phyloP scores from a whole-genome alignment of 2,329 filamentous ascomycete species.

The Fusarium longipes region DNA sequence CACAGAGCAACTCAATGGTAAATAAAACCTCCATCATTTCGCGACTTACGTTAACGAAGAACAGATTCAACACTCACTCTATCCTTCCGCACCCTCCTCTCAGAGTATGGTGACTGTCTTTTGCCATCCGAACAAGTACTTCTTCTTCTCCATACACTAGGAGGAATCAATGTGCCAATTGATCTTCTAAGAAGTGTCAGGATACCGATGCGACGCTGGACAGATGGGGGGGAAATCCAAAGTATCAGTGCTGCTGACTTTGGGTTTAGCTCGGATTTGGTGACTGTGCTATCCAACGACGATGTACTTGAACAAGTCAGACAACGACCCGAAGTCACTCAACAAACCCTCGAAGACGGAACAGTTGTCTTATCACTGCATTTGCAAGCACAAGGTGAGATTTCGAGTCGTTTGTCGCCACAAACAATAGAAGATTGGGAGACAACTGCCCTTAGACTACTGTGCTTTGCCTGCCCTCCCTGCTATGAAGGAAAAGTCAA shows the following conservation, averaged over 20 bases:
- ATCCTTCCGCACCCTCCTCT: constrained; percentile 43
- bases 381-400: not conserved
- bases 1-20: constrained; percentile 33
- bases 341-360: constrained; percentile 35
- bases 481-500: constrained; percentile 49
- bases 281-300: constrained; percentile 35
- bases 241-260: constrained; percentile 37
- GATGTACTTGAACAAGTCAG: constrained; percentile 3
- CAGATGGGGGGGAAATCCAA: constrained; percentile 44
- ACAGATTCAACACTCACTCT: constrained; percentile 21
- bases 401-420: constrained; percentile 10
- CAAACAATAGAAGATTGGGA: constrained; percentile 39
- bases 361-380: constrained; percentile 35
- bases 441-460: constrained; percentile 34
- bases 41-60: accelerated
- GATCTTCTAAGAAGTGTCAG: constrained; percentile 40
- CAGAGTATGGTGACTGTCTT: constrained; percentile 45
- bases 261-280: constrained; percentile 38
- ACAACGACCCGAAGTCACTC: constrained; percentile 23
- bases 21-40: not conserved
- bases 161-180: constrained; percentile 39
- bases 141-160: constrained; percentile 43
- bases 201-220: constrained; percentile 43
- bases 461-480: constrained; percentile 49
- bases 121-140: constrained; percentile 41